These are phyloP conservation scores for Cucurbita maxima DNA, from an alignment of 306 rosid species.

Conservation along the genomic window DNA sequence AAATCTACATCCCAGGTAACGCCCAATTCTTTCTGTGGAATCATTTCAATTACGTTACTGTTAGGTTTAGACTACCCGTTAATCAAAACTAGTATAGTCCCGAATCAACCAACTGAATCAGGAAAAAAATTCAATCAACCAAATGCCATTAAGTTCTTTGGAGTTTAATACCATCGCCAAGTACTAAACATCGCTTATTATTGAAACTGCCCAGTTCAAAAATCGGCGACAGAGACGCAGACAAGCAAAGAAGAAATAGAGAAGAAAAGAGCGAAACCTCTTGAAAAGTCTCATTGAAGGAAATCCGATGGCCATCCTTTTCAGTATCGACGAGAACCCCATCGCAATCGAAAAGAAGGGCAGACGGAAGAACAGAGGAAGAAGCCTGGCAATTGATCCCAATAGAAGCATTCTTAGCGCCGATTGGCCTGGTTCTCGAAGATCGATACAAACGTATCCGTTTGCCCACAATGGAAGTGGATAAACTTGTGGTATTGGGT, in stretches of 20 bases:
- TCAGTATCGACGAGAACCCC: constrained; percentile 96
- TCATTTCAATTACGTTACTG: constrained; percentile 4
- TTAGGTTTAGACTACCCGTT: not conserved
- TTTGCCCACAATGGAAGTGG: constrained; percentile 28
- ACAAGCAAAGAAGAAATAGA: not conserved
- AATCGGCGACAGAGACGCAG: not conserved
- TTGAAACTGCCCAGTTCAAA: not conserved
- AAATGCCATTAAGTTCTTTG: not conserved
- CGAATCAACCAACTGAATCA: not conserved
- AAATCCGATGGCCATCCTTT: constrained; percentile 90
- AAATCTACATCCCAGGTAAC: constrained; percentile 90
- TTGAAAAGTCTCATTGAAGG: constrained; percentile 79
- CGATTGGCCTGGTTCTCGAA: not conserved
- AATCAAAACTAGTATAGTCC: not conserved
- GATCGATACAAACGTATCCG: constrained; percentile 12
- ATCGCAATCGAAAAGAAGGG: constrained; percentile 90
- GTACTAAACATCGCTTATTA: not conserved
- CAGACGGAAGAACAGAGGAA: constrained; percentile 59
- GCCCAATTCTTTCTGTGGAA: constrained; percentile 61
- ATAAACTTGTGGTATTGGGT: constrained; percentile 16
- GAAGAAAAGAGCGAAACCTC: constrained; percentile 29
- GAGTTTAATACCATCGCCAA: not conserved
- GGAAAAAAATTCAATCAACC: not conserved
- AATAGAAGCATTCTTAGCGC: constrained; percentile 7
- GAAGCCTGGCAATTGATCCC: constrained; percentile 47